These are phyloP conservation scores for Oenanthe sinensis DNA, from an alignment of 129 eudicot species.

Conservation along the genomic window DNA sequence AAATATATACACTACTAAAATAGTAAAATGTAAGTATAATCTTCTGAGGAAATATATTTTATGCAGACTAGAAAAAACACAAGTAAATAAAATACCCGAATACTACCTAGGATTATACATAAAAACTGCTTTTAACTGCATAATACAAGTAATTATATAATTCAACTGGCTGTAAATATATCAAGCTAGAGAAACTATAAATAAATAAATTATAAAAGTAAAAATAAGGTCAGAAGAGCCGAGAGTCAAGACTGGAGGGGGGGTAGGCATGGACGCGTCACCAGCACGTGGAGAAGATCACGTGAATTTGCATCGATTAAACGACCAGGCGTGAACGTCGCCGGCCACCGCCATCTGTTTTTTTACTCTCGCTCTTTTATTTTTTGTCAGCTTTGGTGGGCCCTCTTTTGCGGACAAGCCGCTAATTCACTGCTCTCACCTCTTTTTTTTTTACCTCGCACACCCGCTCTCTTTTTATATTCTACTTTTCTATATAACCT, in stretches of 20 bases:
- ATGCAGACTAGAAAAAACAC: too few species aligned
- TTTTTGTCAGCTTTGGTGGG: slow-evolving; percentile 9
- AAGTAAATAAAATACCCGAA: too few species aligned
- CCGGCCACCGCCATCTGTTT: slow-evolving; percentile 32
- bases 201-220: background rate
- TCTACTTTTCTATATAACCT: background rate
- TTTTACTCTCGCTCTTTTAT: background rate
- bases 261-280: slow-evolving; percentile 18
- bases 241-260: background rate
- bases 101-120: too few species aligned
- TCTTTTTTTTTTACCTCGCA: background rate
- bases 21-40: too few species aligned
- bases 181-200: too few species aligned
- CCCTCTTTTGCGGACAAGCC: slow-evolving; percentile 17
- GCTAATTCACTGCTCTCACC: slow-evolving; percentile 9
- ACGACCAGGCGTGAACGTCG: slow-evolving; percentile 38
- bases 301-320: slow-evolving; percentile 33
- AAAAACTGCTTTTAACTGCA: background rate
- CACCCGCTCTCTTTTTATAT: too few species aligned
- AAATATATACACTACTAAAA: too few species aligned
- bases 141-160: too few species aligned
- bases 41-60: too few species aligned
- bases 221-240: background rate
- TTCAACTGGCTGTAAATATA: background rate
- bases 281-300: slow-evolving; percentile 34